Evolutionary conservation across 129 eudicot species (phyloP).

Genomic region (Cynara cardunculus): DNA sequence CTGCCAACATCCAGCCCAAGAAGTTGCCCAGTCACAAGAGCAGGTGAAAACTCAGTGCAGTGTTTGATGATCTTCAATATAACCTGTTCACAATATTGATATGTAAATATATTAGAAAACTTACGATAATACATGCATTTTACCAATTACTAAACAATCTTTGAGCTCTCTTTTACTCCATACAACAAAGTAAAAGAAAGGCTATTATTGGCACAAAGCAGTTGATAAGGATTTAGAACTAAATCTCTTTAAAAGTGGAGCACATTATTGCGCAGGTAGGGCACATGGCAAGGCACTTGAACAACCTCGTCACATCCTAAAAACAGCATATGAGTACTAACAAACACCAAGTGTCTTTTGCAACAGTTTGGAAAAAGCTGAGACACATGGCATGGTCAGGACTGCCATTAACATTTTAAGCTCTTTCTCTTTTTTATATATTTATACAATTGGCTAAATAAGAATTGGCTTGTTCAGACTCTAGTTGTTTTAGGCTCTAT

Average conservation of each 20-base stretch:
- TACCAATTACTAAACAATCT: background rate
- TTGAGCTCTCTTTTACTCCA: background rate
- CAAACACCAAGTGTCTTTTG: background rate
- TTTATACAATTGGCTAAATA: no score
- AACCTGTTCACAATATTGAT: constrained; percentile 47
- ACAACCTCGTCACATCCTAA: background rate
- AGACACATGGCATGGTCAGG: background rate
- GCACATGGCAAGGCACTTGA: background rate
- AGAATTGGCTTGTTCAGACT: background rate
- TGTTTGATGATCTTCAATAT: constrained; percentile 91
- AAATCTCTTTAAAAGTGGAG: background rate
- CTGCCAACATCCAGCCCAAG: constrained; percentile 98
- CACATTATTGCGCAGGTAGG: background rate
- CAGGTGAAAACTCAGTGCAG: constrained; percentile 90
- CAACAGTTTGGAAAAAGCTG: background rate
- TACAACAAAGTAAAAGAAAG: background rate
- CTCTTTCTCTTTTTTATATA: background rate
- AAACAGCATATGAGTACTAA: background rate
- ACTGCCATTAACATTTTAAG: background rate
- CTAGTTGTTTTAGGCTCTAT: background rate
- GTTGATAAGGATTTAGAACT: background rate
- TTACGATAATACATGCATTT: background rate
- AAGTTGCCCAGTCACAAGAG: constrained; percentile 92
- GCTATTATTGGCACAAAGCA: background rate
- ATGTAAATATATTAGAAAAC: background rate